Percentiles rank a stretch among this genome's conserved stretches.
Evolutionary conservation across 1,139 yeast species (phyloP).

Genomic region (Saccharomyces pastorianus): DNA sequence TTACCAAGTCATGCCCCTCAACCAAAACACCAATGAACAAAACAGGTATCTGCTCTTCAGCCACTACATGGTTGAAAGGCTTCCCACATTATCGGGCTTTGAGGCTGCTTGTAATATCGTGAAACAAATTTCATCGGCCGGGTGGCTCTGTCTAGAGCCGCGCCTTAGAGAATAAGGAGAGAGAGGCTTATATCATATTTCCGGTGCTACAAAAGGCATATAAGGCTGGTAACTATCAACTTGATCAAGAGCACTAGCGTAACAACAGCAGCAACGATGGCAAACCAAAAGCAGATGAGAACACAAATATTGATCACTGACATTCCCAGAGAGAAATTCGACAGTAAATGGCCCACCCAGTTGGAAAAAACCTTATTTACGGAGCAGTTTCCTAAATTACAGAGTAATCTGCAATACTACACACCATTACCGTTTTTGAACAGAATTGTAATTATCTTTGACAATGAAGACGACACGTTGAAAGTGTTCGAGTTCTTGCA

Average conservation of each 20-base stretch:
- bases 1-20: neutral
- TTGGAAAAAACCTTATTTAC: slow-evolving; percentile 20
- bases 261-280: neutral
- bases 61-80: neutral
- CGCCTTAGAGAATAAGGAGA: neutral
- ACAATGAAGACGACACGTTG: slow-evolving; percentile 19
- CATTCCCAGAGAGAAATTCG: slow-evolving; percentile 22
- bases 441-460: slow-evolving; percentile 27
- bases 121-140: slow-evolving; percentile 1
- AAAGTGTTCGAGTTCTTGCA: slow-evolving; percentile 17
- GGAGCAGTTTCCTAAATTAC: slow-evolving; percentile 19
- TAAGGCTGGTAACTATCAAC: neutral
- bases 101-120: neutral
- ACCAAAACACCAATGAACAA: neutral
- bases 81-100: neutral
- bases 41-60: neutral
- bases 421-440: slow-evolving; percentile 28
- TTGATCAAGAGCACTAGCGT: neutral
- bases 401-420: slow-evolving; percentile 19
- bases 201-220: neutral
- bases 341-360: slow-evolving; percentile 22
- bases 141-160: neutral
- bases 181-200: neutral
- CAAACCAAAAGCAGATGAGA: slow-evolving; percentile 7
- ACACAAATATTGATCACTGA: slow-evolving; percentile 29